Base-by-base conservation (phyloP, 1,284 basidiomycete species). In the Earliella scabrosa region DNA sequence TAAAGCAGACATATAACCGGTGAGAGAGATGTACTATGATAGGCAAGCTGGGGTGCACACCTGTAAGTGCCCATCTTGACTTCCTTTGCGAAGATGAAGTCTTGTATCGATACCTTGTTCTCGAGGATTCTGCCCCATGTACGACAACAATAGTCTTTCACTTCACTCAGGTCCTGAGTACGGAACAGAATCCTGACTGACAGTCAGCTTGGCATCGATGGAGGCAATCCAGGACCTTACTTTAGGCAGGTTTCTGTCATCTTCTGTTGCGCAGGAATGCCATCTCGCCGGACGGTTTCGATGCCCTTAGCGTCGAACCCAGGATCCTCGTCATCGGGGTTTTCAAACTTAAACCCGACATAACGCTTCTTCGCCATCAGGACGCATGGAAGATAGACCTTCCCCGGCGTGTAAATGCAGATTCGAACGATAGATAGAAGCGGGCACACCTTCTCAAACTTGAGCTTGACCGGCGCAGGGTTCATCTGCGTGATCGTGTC, bases 281-380 rank as follows among this genome's bases (percentile, higher is more conserved):
- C 93, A 68, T 99, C 97, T 50, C 97, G 79, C 4, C 97, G 82
- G 21, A 99, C 92, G 0, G 95, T 98, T 74, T 99, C 97, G 56
- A 99, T 98, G 0, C 97, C 97, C 73, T 99, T 98, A 4, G 95
- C 97, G 64, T 99, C 97, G 65, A 99, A 98, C 0, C 76, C 79
- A 0, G 95, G 93, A 49, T 90, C 87, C 1, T 62, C 71, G 16
- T 97, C 93, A 60, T 94, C 89, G 0, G 88, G 82, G 51, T 77
- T 82, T 71, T 99, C 97, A 65, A 90, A 98, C 71, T 96, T 97
- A 78, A 93, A 95, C 2, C 97, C 97, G 9, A 97, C 96, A 66
- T 98, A 98, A 58, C 95, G 85, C 70, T 98, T 98, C 79, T 99
- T 99, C 0, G 96, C 94, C 78, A 98, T 83, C 21, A 99, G 80